Conservation (phyloP, 768 basidiomycete genomes). For the Astraeus odoratus region DNA sequence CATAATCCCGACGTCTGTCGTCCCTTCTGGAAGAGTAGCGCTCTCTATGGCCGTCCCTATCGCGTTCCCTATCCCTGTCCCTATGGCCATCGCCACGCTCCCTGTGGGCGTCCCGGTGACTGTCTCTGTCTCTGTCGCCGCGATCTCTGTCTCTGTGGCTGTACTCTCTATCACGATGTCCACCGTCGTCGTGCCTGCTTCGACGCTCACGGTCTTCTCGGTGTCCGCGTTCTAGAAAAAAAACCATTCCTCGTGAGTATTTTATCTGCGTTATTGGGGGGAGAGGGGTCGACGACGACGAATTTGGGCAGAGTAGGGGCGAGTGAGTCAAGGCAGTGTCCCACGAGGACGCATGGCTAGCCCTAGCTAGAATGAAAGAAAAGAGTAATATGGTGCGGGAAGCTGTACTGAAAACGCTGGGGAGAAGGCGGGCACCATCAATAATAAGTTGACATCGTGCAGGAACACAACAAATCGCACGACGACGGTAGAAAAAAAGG, state of each 20-base stretch:
- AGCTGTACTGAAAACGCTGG: too few species aligned
- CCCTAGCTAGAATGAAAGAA: too few species aligned
- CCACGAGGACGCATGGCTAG: slow-evolving; percentile 57
- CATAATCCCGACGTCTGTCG: slow-evolving; percentile 47
- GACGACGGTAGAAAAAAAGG: too few species aligned
- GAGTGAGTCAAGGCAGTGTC: too few species aligned
- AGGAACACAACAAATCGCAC: slow-evolving; percentile 12
- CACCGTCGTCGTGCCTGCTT: slow-evolving; percentile 45
- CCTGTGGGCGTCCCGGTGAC: slow-evolving; percentile 32
- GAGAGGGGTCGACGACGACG: neutral
- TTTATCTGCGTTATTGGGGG: slow-evolving; percentile 35
- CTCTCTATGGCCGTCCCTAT: slow-evolving; percentile 30
- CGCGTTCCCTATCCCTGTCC: slow-evolving; percentile 27
- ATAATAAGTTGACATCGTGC: neutral
- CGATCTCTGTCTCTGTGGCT: slow-evolving; percentile 45
- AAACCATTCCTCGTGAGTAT: slow-evolving; percentile 46
- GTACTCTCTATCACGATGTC: neutral
- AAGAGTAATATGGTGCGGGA: slow-evolving; percentile 41
- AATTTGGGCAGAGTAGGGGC: slow-evolving; percentile 33
- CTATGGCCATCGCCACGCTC: slow-evolving; percentile 26
- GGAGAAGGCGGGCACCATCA: neutral
- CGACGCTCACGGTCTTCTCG: slow-evolving; percentile 60
- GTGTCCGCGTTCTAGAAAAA: slow-evolving; percentile 55
- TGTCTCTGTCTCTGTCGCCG: slow-evolving; percentile 35
- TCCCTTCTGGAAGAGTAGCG: slow-evolving; percentile 33